A percentile compares a stretch with the other conserved stretches of the same genome.
Evolutionary conservation across 768 basidiomycete species (phyloP).

Genomic region (Termitomyces sp.): DNA sequence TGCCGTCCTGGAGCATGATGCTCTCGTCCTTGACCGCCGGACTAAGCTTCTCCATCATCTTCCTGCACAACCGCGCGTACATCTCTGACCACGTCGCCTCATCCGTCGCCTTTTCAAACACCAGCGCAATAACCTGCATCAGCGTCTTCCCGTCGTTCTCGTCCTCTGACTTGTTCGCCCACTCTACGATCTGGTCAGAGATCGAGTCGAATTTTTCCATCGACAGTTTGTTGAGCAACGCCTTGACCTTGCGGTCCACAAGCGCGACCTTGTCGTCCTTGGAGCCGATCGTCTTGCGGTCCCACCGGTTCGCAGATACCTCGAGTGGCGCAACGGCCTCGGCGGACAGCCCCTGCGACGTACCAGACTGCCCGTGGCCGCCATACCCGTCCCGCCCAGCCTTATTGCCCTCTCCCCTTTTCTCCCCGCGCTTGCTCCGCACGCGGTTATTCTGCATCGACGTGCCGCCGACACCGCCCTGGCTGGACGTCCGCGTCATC

Average conservation of each 20-base stretch:
- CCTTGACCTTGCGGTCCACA: slow-evolving; percentile 91
- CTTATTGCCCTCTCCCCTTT: slow-evolving; percentile 55
- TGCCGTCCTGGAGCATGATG: slow-evolving; percentile 75
- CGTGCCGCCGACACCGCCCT: slow-evolving; percentile 51
- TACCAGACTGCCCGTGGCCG: slow-evolving; percentile 23
- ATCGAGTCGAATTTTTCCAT: slow-evolving; percentile 97
- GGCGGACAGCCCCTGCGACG: slow-evolving; percentile 22
- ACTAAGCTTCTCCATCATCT: slow-evolving; percentile 94
- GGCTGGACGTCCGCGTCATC: slow-evolving; percentile 67
- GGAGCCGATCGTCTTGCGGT: slow-evolving; percentile 37
- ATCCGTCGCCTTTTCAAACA: slow-evolving; percentile 97
- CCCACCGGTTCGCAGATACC: slow-evolving; percentile 81
- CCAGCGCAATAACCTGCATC: slow-evolving; percentile 92
- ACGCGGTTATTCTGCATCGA: slow-evolving; percentile 52
- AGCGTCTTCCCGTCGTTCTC: slow-evolving; percentile 93
- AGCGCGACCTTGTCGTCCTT: slow-evolving; percentile 70
- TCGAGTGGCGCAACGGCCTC: slow-evolving; percentile 80
- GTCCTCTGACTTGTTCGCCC: slow-evolving; percentile 91
- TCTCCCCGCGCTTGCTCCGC: slow-evolving; percentile 81
- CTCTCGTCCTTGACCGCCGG: slow-evolving; percentile 85
- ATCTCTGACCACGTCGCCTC: slow-evolving; percentile 95
- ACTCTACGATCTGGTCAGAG: slow-evolving; percentile 89
- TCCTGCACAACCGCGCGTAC: slow-evolving; percentile 92
- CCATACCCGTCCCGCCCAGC: slow-evolving; percentile 29
- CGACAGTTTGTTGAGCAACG: slow-evolving; percentile 90